Conservation (phyloP, 2,329 filamentous ascomycete genomes). For the Fulvia fulva region DNA sequence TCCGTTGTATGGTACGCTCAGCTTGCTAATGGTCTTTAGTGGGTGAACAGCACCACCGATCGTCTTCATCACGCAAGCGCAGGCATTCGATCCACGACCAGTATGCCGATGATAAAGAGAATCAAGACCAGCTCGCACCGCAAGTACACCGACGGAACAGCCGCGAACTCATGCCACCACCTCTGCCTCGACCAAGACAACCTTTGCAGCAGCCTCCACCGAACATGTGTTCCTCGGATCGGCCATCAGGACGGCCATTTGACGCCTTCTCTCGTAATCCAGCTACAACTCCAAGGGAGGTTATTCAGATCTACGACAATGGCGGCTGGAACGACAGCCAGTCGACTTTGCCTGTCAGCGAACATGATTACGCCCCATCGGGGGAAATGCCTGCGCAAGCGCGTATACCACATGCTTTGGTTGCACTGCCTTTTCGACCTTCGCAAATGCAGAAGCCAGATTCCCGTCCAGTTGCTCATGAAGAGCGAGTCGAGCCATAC, state of each 20-base stretch:
- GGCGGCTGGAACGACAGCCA: neutral
- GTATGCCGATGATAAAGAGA: conserved; percentile 5
- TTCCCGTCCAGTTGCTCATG: neutral
- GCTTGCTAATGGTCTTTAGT: conserved; percentile 7
- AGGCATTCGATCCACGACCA: conserved; percentile 27
- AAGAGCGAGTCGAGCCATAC: neutral
- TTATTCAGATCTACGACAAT: neutral
- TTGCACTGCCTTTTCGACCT: neutral
- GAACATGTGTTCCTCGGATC: neutral
- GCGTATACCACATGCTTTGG: neutral
- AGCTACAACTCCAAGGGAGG: neutral
- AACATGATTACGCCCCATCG: neutral
- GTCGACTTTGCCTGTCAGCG: neutral
- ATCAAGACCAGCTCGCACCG: neutral
- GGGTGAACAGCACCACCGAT: conserved; percentile 17
- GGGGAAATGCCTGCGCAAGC: neutral
- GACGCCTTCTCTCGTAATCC: neutral
- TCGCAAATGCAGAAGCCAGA: neutral
- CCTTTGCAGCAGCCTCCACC: too few relatives aligned
- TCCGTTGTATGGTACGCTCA: neutral
- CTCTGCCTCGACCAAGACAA: conserved; percentile 15
- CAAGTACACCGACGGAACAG: conserved; percentile 18
- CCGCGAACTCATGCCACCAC: conserved; percentile 40
- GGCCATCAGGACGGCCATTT: neutral
- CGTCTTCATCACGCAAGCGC: conserved; percentile 30